Evolutionary conservation across 1,284 basidiomycete species (phyloP).

Genomic region (Pseudozyma sp.): DNA sequence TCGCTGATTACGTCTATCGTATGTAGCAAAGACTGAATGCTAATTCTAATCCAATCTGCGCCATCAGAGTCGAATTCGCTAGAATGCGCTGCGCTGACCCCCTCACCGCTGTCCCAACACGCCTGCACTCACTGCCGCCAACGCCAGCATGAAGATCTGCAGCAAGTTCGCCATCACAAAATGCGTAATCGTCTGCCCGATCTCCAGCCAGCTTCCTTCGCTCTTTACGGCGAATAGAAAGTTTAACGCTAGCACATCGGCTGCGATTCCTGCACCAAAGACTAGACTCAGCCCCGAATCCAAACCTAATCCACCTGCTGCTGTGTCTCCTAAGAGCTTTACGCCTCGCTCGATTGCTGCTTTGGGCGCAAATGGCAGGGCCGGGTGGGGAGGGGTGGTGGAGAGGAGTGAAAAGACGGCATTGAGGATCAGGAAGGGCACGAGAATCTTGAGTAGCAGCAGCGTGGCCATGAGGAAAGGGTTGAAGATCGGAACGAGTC

Average conservation of each 20-base stretch:
- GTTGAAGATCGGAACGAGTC: conserved; percentile 85
- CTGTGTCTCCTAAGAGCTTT: conserved; percentile 42
- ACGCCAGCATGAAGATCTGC: conserved; percentile 75
- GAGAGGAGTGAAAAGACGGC: conserved; percentile 71
- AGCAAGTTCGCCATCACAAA: conserved; percentile 86
- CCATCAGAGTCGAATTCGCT: no score
- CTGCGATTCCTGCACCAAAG: conserved; percentile 56
- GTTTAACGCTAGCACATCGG: conserved; percentile 74
- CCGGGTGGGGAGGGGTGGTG: conserved; percentile 11
- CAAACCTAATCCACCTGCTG: conserved; percentile 56
- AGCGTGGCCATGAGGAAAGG: conserved; percentile 81
- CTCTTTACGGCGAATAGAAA: conserved; percentile 88
- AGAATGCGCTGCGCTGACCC: no score
- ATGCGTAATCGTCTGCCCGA: conserved; percentile 87
- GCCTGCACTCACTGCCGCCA: conserved; percentile 39
- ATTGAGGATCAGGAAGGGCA: conserved; percentile 76
- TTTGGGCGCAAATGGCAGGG: conserved; percentile 6
- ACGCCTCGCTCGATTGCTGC: conserved; percentile 27
- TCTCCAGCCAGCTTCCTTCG: conserved; percentile 88
- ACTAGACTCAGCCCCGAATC: conserved; percentile 43
- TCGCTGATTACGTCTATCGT: no score
- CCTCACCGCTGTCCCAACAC: conserved; percentile 23
- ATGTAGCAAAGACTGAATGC: no score
- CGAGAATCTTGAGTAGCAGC: conserved; percentile 74
- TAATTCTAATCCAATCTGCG: no score